Evolutionary conservation across 1,139 yeast species (phyloP), one percentile per base, ranked within the genome.

Genomic region (Geotrichum citri-aurantii): DNA sequence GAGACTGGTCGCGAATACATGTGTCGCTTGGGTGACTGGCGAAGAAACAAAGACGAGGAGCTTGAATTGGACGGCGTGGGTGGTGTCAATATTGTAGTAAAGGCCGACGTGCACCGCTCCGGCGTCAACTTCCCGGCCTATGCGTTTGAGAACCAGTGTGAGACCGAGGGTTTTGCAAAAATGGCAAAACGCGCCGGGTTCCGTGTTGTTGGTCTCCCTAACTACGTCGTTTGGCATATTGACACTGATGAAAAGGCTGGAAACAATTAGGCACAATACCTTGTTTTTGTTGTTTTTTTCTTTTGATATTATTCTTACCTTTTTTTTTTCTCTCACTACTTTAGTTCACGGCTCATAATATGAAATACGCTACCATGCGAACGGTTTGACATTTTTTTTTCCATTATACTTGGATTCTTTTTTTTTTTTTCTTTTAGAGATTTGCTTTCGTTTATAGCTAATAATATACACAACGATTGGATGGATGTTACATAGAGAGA

Each of bases 61-160:
- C 75, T 89, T 47, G 89, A 85, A 62, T 73, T 90, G 59, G 96
- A 90, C 71, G 96, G 96, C 61, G 88, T 90, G 60, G 96, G 96
- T 21, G 96, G 96, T 48, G 97, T 90, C 48, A 86, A 92, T 0
- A 88, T 90, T 61, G 74, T 90, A 59, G 92, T 95, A 3, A 85
- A 84, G 69, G 96, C 96, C 0, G 82, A 81, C 63, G 83, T 87
- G n/a, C 89, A 89, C 71, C 79, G 95, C 65, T 82, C 81, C 61
- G 97, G 97, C 50, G 87, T 86, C 29, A 88, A 86, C 69, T 89
- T 89, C 77, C 95, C 96, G 10, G 95, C 96, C 2, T 89, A 88
- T 69, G 85, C 96, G 1, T 52, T 52, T 52, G 82, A 85, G 71
- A 89, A 88, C 69, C 97, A 90, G 71, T 96, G 96, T 0, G 97